Evolutionary conservation across 176 grass and related monocot genomes (phyloP), one percentile per base, ranked within the genome.

Genomic region (Raddia guianensis): DNA sequence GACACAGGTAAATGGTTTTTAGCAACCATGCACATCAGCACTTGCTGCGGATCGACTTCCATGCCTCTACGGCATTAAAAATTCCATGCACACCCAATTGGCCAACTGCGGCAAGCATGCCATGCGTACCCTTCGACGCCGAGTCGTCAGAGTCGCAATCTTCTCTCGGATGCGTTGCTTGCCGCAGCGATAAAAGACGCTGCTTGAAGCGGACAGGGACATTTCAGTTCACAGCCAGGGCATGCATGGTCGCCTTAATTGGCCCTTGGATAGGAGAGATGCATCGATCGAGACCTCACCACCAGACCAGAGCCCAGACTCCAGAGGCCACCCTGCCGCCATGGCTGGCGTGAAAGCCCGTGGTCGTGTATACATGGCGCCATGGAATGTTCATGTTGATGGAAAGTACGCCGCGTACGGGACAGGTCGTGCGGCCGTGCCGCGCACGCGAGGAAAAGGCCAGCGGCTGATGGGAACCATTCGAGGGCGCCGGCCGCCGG

Each of bases 401-500:
- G 5, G 13, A 12, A 32, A 34, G 20, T 12, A 48, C 37, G 37
- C 4, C 4, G 4, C 37, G 2, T 40, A 40, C 51, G 78, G 48
- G 8, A 10, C 40, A 58, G 51, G 37, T 43, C 35, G 50, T 20
- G 27, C 59, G 51, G n/a, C 20, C 35, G 50, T 20, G 27, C 59
- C 43, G 1, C 12, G 43, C 66, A 81, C 79, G 67, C 44, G 67
- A 72, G 55, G 19, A 82, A 72, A 50, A 40, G 0, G 27, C 70
- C 51, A n/a, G 52, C 18, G 8, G 12, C 18, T 53, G 80, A 83
- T 61, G 80, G 67, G 3, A 67, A 88, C 80, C 14, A 55, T 58
- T 78, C 58, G 73, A 6, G 12, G 49, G 56, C 70, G 7, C 51
- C 2, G 27, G 27, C 27, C 27, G 27, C 27, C 27, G 27, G 27